Evolutionary conservation across 1,139 yeast species (phyloP).

Genomic region (Yamadazyma epiphylla): DNA sequence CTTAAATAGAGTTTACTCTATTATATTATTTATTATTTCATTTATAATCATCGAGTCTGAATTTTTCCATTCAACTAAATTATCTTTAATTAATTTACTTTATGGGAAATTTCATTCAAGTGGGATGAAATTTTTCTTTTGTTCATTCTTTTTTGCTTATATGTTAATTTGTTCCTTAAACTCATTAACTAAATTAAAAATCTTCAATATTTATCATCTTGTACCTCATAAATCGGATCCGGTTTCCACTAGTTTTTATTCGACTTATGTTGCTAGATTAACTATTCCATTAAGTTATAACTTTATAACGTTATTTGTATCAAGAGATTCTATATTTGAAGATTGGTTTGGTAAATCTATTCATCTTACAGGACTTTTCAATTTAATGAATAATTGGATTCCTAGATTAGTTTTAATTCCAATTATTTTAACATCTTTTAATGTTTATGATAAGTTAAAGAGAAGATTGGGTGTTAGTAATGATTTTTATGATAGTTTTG

Average conservation of each 20-base stretch:
- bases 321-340: slow-evolving; percentile 46
- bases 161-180: slow-evolving; percentile 66
- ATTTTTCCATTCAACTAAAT: slow-evolving; percentile 62
- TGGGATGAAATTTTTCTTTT: slow-evolving; percentile 30
- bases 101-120: slow-evolving; percentile 19
- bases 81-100: slow-evolving; percentile 58
- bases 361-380: slow-evolving; percentile 71
- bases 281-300: slow-evolving; percentile 82
- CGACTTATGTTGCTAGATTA: slow-evolving; percentile 76
- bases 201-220: slow-evolving; percentile 75
- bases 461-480: slow-evolving; percentile 40
- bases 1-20: slow-evolving; percentile 37
- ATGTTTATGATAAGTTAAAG: slow-evolving; percentile 65
- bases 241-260: slow-evolving; percentile 70
- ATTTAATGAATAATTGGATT: slow-evolving; percentile 65
- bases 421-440: slow-evolving; percentile 57
- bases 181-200: slow-evolving; percentile 62
- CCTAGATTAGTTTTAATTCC: slow-evolving; percentile 75
- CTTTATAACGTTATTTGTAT: slow-evolving; percentile 62
- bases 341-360: slow-evolving; percentile 71
- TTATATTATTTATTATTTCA: slow-evolving; percentile 37
- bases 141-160: slow-evolving; percentile 49
- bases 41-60: slow-evolving; percentile 67
- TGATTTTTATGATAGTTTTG: slow-evolving; percentile 57
- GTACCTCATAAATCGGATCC: slow-evolving; percentile 69